Evolutionary conservation across 1,139 yeast species (phyloP).

Genomic region (Diutina neorugosa): DNA sequence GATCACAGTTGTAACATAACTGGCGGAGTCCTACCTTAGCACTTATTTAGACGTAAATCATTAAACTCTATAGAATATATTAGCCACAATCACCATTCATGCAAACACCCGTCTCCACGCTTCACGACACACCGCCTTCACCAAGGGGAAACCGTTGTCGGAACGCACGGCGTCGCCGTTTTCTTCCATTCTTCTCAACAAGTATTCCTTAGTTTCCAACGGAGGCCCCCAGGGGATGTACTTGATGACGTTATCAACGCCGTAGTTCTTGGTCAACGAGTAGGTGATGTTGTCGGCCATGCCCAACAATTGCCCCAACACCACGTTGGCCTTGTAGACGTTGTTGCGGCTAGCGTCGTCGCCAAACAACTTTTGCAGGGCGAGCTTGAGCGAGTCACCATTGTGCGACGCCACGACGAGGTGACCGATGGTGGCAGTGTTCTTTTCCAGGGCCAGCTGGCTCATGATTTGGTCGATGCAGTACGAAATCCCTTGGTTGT

Average conservation of each 20-base stretch:
- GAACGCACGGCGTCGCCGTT: slow-evolving; percentile 91
- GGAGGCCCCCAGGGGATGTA: slow-evolving; percentile 99
- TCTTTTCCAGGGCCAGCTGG: slow-evolving; percentile 16
- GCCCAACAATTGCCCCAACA: slow-evolving; percentile 84
- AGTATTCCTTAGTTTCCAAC: slow-evolving; percentile 80
- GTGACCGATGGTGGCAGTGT: slow-evolving; percentile 58
- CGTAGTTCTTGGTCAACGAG: slow-evolving; percentile 52
- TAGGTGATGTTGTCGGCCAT: slow-evolving; percentile 89
- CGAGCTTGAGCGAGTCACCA: slow-evolving; percentile 61
- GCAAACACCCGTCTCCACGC: slow-evolving; percentile 3
- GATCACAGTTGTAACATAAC: no score
- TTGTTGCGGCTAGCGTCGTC: slow-evolving; percentile 13
- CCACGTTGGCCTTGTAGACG: slow-evolving; percentile 49
- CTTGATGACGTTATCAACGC: slow-evolving; percentile 71
- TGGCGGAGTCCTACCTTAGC: no score
- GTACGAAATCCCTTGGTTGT: slow-evolving; percentile 56
- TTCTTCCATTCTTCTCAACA: slow-evolving; percentile 86
- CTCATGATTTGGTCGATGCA: slow-evolving; percentile 52
- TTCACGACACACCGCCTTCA: slow-evolving; percentile 35
- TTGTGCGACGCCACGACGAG: slow-evolving; percentile 91
- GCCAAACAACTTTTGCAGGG: slow-evolving; percentile 36
- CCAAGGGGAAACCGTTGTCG: slow-evolving; percentile 74
- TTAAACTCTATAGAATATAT: not conserved
- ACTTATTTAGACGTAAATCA: not conserved
- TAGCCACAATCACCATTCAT: no score